Evolutionary conservation across 345 rosid genomes (phyloP).

Genomic region (Pistacia atlantica): DNA sequence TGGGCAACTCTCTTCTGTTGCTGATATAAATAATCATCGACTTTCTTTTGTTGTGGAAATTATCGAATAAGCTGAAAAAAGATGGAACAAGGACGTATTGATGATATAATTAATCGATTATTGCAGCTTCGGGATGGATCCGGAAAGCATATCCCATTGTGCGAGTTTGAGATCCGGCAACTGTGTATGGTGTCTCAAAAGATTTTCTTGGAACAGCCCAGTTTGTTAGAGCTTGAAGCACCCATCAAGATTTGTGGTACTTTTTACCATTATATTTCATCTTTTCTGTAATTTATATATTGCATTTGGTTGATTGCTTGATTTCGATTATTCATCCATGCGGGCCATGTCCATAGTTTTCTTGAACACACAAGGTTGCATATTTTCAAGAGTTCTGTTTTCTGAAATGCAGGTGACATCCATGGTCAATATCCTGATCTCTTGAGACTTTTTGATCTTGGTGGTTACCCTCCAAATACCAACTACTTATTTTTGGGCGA

Average conservation of each 20-base stretch:
- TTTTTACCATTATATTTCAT: not conserved
- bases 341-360: too few relatives aligned
- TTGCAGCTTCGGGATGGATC: conserved; percentile 57
- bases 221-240: conserved; percentile 66
- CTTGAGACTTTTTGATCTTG: conserved; percentile 73
- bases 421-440: conserved; percentile 84
- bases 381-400: too few relatives aligned
- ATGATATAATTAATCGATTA: conserved; percentile 57
- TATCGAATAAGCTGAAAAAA: not conserved
- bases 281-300: too few relatives aligned
- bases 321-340: too few relatives aligned
- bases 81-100: conserved; percentile 55
- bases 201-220: conserved; percentile 60
- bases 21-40: too few relatives aligned
- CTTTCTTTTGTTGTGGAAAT: not conserved
- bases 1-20: too few relatives aligned
- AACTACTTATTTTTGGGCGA: conserved; percentile 79
- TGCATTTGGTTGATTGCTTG: too few relatives aligned
- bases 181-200: conserved; percentile 52
- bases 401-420: conserved; percentile 56
- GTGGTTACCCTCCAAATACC: conserved; percentile 72
- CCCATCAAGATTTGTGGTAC: conserved; percentile 75
- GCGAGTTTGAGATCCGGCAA: conserved; percentile 67
- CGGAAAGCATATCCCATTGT: conserved; percentile 63
- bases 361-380: too few relatives aligned